phyloP scores from a whole-genome alignment of 495 filamentous ascomycete genomes.

The Penicillium turbatum region DNA sequence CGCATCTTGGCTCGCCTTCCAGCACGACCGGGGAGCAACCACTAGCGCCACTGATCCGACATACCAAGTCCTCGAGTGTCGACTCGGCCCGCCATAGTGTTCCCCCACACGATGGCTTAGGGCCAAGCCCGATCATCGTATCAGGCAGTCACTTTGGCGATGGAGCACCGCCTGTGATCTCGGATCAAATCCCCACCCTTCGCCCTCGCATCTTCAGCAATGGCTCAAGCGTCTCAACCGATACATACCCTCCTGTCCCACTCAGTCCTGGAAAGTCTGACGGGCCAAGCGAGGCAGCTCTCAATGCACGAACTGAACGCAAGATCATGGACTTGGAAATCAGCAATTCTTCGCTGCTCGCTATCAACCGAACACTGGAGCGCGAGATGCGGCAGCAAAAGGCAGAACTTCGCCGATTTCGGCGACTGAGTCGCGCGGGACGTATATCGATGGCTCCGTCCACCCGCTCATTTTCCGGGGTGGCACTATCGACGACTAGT shows the following conservation, averaged over 20 bases:
- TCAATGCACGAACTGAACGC: slow-evolving; percentile 82
- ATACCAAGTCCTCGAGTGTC: slow-evolving; percentile 40
- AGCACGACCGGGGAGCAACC: slow-evolving; percentile 18
- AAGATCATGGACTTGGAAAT: slow-evolving; percentile 98
- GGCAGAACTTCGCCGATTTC: slow-evolving; percentile 77
- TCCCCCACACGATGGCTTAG: slow-evolving; percentile 26
- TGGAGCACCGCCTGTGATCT: slow-evolving; percentile 19
- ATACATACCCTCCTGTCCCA: slow-evolving; percentile 29
- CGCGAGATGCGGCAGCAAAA: slow-evolving; percentile 87
- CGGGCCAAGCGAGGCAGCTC: slow-evolving; percentile 57
- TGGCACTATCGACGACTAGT: slow-evolving; percentile 31
- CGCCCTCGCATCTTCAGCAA: slow-evolving; percentile 42
- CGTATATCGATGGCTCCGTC: slow-evolving; percentile 57
- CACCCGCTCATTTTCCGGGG: slow-evolving; percentile 40
- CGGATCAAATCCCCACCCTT: slow-evolving; percentile 31
- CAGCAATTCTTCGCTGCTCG: slow-evolving; percentile 89
- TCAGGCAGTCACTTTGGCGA: slow-evolving; percentile 25
- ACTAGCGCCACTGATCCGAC: slow-evolving; percentile 18
- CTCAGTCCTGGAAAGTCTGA: slow-evolving; percentile 46
- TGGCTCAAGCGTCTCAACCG: slow-evolving; percentile 31
- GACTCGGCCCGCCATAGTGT: slow-evolving; percentile 27
- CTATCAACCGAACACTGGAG: slow-evolving; percentile 94
- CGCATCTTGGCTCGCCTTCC: slow-evolving; percentile 21
- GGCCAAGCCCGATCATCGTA: slow-evolving; percentile 33
- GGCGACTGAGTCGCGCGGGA: slow-evolving; percentile 74